Percentiles rank a stretch among this genome's conserved stretches.
These are phyloP conservation scores for Pelargonium citronellum DNA, from an alignment of 441 rosid genomes.

Conservation along the genomic window DNA sequence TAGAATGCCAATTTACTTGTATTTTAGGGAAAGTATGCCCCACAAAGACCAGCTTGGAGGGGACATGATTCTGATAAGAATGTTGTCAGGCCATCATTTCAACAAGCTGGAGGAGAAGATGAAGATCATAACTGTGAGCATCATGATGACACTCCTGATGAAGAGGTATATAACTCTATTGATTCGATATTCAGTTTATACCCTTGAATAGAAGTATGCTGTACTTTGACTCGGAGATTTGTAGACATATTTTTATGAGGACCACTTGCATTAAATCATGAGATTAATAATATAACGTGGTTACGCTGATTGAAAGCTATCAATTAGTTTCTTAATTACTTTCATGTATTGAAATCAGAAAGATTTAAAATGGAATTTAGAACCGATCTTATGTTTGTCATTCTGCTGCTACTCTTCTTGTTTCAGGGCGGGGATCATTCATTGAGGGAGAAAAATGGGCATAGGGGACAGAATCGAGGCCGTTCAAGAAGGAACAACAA, in stretches of 20 bases:
- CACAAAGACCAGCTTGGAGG: conserved; percentile 55
- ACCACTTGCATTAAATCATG: too few relatives aligned
- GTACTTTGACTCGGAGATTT: too few relatives aligned
- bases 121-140: conserved; percentile 48
- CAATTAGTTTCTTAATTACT: too few relatives aligned
- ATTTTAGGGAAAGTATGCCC: conserved; percentile 50
- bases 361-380: not conserved
- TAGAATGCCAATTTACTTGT: not conserved
- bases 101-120: conserved; percentile 39
- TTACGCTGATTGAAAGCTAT: too few relatives aligned
- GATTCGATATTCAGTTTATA: not conserved
- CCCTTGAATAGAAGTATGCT: too few relatives aligned
- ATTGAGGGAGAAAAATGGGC: conserved; percentile 58
- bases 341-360: too few relatives aligned
- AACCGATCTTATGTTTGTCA: not conserved
- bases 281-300: too few relatives aligned
- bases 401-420: not conserved
- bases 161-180: conserved; percentile 39
- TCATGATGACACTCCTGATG: conserved; percentile 50
- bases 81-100: conserved; percentile 26
- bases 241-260: too few relatives aligned
- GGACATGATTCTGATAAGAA: conserved; percentile 52
- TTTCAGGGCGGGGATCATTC: conserved; percentile 45
- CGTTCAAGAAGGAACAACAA: conserved; percentile 43
- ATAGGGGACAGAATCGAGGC: conserved; percentile 43